These are phyloP conservation scores for Ophiosphaerella herpotricha DNA, from an alignment of 2,329 filamentous ascomycete genomes.

Conservation along the genomic window DNA sequence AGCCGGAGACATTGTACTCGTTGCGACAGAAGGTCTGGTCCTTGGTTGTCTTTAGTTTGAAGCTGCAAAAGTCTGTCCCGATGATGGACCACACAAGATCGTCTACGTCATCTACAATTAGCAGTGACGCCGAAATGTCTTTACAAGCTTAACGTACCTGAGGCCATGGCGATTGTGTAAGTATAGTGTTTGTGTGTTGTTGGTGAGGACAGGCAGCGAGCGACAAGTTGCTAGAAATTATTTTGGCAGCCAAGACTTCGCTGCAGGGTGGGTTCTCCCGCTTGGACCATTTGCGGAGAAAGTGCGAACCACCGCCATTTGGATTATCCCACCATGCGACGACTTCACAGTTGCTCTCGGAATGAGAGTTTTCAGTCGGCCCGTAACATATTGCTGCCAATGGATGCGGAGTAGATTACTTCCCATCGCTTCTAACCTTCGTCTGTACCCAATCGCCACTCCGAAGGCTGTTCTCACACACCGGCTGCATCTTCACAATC, in stretches of 20 bases:
- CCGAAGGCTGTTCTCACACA: not conserved
- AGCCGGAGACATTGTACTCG: conserved; percentile 63
- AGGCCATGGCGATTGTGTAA: conserved; percentile 25
- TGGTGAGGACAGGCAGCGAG: conserved; percentile 11
- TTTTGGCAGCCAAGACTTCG: conserved; percentile 16
- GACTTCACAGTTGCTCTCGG: conserved; percentile 27
- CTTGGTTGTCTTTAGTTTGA: conserved; percentile 76
- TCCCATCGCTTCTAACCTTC: not conserved
- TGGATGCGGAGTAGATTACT: not conserved
- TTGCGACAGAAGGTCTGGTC: conserved; percentile 91
- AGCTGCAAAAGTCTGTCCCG: conserved; percentile 92
- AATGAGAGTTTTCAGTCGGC: conserved; percentile 40
- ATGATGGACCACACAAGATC: conserved; percentile 98
- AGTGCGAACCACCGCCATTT: conserved; percentile 22
- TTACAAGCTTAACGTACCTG: conserved; percentile 15
- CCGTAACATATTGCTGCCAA: conserved; percentile 13
- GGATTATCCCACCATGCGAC: conserved; percentile 19
- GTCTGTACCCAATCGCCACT: not conserved
- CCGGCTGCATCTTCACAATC: conserved; percentile 10
- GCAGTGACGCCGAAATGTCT: too few relatives aligned
- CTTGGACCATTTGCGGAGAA: conserved; percentile 22
- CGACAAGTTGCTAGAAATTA: conserved; percentile 10
- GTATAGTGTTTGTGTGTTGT: conserved; percentile 4
- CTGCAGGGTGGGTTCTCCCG: conserved; percentile 15
- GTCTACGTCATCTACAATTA: conserved; percentile 54